phyloP scores from a whole-genome alignment of 129 eudicot genomes.

The Flaveria brownii region DNA sequence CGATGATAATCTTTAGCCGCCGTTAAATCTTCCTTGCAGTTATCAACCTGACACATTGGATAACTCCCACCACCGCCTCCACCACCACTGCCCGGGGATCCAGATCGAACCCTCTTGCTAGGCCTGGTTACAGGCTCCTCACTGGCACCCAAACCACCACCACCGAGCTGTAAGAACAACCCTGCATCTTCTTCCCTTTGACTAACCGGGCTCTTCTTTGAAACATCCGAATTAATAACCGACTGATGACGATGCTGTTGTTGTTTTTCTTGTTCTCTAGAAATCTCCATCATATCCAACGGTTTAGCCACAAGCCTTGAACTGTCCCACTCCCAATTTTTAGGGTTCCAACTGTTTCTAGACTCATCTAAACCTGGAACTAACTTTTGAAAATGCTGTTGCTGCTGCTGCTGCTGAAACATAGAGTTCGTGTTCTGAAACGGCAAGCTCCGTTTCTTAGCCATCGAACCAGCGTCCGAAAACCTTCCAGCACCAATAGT shows the following conservation, averaged over 20 bases:
- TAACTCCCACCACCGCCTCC: slow-evolving; percentile 43
- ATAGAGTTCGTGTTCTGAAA: slow-evolving; percentile 37
- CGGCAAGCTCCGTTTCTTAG: slow-evolving; percentile 68
- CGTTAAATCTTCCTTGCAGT: slow-evolving; percentile 82
- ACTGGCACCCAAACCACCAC: slow-evolving; percentile 28
- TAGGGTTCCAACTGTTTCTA: slow-evolving; percentile 60
- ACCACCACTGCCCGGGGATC: slow-evolving; percentile 61
- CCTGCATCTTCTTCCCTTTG: slow-evolving; percentile 45
- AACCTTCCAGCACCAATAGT: slow-evolving; percentile 22
- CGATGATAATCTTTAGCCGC: slow-evolving; percentile 87
- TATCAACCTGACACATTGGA: slow-evolving; percentile 91
- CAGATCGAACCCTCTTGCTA: slow-evolving; percentile 70
- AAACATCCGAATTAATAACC: slow-evolving; percentile 24
- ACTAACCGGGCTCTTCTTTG: slow-evolving; percentile 26
- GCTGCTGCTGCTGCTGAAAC: slow-evolving; percentile 43
- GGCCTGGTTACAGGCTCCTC: slow-evolving; percentile 73
- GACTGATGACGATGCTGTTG: slow-evolving; percentile 14
- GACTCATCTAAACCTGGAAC: slow-evolving; percentile 33
- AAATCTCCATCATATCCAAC: slow-evolving; percentile 36
- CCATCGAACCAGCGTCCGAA: slow-evolving; percentile 39
- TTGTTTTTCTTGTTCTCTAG: slow-evolving; percentile 22
- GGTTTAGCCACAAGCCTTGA: slow-evolving; percentile 75
- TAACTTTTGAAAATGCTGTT: slow-evolving; percentile 32
- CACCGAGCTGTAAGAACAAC: slow-evolving; percentile 54
- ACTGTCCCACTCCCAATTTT: slow-evolving; percentile 83